These are phyloP conservation scores for Umbelopsis sp. DNA, from an alignment of 371 early-diverging fungal genomes.

Conservation along the genomic window DNA sequence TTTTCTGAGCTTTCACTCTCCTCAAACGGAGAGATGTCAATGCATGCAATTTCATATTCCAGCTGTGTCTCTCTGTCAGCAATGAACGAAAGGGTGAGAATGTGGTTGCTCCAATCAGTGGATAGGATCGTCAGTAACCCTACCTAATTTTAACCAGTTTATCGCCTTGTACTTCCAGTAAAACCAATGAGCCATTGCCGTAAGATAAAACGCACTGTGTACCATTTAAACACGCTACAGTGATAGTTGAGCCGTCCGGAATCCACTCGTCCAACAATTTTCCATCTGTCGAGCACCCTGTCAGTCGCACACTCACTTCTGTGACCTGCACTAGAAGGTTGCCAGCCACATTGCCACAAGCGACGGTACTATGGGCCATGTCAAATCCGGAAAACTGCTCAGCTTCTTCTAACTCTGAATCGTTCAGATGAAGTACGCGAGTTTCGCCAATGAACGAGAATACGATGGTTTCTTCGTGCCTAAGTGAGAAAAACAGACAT, in stretches of 20 bases:
- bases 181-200: conserved; percentile 55
- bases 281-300: conserved; percentile 31
- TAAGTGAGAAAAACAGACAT: not conserved
- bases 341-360: conserved; percentile 37
- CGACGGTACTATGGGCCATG: conserved; percentile 40
- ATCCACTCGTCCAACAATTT: conserved; percentile 56
- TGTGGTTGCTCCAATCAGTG: not conserved
- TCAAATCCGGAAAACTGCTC: conserved; percentile 38
- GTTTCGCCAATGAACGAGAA: conserved; percentile 61
- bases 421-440: conserved; percentile 35
- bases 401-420: conserved; percentile 36
- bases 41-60: conserved; percentile 67
- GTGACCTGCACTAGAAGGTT: conserved; percentile 47
- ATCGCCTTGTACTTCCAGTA: conserved; percentile 55
- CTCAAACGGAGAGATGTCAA: conserved; percentile 56
- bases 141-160: conserved; percentile 52
- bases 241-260: conserved; percentile 49
- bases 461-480: conserved; percentile 50
- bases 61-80: conserved; percentile 41
- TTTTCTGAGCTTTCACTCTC: conserved; percentile 29
- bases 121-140: conserved; percentile 26
- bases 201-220: conserved; percentile 62
- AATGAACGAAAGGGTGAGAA: not conserved
- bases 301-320: conserved; percentile 41
- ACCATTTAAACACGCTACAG: conserved; percentile 56